Conservation (phyloP, 345 rosid genomes). For the Bruguiera sexangula region DNA sequence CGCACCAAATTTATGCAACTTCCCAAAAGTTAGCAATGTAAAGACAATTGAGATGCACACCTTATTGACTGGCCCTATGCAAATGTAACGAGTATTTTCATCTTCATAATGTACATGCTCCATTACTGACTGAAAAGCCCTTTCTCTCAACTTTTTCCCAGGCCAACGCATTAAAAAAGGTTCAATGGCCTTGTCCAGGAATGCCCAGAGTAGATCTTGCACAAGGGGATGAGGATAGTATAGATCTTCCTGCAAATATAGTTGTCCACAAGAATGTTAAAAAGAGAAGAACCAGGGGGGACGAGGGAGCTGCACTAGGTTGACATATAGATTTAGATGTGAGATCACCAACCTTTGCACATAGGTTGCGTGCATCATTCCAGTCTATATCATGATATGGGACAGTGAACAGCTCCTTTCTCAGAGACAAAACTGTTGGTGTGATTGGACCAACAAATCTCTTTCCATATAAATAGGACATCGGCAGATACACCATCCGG, state of each 20-base stretch:
- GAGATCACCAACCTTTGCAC: slow-evolving; percentile 78
- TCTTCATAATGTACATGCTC: slow-evolving; percentile 94
- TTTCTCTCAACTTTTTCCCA: slow-evolving; percentile 83
- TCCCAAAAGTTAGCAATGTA: background rate
- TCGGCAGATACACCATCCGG: slow-evolving; percentile 98
- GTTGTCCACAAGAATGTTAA: too few species aligned
- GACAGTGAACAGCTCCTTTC: slow-evolving; percentile 74
- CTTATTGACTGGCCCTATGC: slow-evolving; percentile 99
- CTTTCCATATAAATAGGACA: slow-evolving; percentile 93
- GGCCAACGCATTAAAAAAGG: slow-evolving; percentile 88
- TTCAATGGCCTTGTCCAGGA: slow-evolving; percentile 65
- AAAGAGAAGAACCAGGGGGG: too few species aligned
- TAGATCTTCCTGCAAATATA: slow-evolving; percentile 71
- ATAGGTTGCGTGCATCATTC: slow-evolving; percentile 74
- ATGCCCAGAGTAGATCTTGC: slow-evolving; percentile 86
- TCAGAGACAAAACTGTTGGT: slow-evolving; percentile 71
- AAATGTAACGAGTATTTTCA: slow-evolving; percentile 82
- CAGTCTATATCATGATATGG: slow-evolving; percentile 91
- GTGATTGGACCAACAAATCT: slow-evolving; percentile 95
- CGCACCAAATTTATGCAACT: background rate
- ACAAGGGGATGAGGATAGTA: slow-evolving; percentile 88
- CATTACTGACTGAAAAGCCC: slow-evolving; percentile 54
- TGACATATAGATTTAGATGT: slow-evolving; percentile 10
- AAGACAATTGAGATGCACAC: slow-evolving; percentile 34
- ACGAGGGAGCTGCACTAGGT: background rate